Evolutionary conservation across 1,139 yeast species (phyloP), one percentile per base, ranked within the genome.

Genomic region (Taphrina pruni): DNA sequence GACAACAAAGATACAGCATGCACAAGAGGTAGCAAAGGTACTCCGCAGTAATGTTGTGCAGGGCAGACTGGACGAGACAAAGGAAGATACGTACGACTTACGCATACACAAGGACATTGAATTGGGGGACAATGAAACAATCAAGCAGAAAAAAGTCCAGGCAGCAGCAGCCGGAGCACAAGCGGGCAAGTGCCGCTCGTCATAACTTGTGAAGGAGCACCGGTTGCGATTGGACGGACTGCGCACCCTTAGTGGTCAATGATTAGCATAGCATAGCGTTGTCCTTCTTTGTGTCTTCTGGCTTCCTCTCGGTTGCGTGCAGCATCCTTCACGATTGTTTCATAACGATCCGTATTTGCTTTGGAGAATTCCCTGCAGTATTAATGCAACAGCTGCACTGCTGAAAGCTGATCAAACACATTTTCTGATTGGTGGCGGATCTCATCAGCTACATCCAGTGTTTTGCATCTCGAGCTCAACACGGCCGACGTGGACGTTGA

Each of bases 51-150:
- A 94, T 78, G 82, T 94, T 26, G 97, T 94, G 1, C 99, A 94
- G 79, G 99, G 97, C 4, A 81, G 79, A 69, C 83, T 81, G 75
- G 83, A 83, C 65, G 81, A 79, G 6, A 83, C 54, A 12, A 46
- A 45, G 11, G 54, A 54, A 21, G 71, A 52, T 26, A 71, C 67
- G 7, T 62, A 64, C 17, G 60, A 80, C 70, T 81, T 92, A 75
- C 87, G 88, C 73, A 88, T 94, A 74, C 97, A 91, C 76, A 81
- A 86, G 66, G 86, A 88, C 66, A 90, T 96, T 0, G 98, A 94
- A 78, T 82, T 93, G 67, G 98, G 98, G 14, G 97, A 92, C 76
- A 94, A 94, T 77, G 96, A 87, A 21, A 79, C 82, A 58, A 79
- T 86, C 70, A 84, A 83, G 74, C 77, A 74, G 36, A 70, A 71